Conservation (phyloP, 108 stramenopile genomes). For the Skeletonema tropicum region DNA sequence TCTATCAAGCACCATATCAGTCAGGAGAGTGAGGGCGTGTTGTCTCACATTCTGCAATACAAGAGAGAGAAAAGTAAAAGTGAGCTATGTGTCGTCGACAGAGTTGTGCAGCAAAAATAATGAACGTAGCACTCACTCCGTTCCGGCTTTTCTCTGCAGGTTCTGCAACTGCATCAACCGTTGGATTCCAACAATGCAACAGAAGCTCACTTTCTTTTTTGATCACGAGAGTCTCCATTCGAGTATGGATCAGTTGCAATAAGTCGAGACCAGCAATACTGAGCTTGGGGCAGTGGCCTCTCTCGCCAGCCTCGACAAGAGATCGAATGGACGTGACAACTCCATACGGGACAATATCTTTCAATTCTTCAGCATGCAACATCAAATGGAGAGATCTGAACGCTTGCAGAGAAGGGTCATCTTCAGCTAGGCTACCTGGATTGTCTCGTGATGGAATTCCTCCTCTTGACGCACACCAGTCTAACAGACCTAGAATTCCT, state of each 20-base stretch:
- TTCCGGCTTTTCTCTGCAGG: conserved; percentile 65
- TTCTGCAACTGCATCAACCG: conserved; percentile 68
- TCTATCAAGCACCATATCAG: conserved; percentile 80
- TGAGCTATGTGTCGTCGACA: neutral
- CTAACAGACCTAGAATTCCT: conserved; percentile 62
- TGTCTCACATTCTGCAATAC: conserved; percentile 69
- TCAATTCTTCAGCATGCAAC: conserved; percentile 69
- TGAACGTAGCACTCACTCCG: conserved; percentile 57
- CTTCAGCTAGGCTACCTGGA: conserved; percentile 60
- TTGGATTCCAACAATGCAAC: conserved; percentile 60
- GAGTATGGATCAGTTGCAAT: conserved; percentile 59
- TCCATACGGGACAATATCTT: conserved; percentile 55
- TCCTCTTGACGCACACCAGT: conserved; percentile 75
- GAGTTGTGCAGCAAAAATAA: neutral
- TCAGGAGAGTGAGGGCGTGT: conserved; percentile 81
- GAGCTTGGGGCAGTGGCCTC: conserved; percentile 70
- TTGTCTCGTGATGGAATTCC: conserved; percentile 39
- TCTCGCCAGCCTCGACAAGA: conserved; percentile 68
- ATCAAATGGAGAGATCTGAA: conserved; percentile 82
- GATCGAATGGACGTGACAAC: conserved; percentile 55
- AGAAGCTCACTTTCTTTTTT: conserved; percentile 33
- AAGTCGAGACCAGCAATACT: conserved; percentile 83
- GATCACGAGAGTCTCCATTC: conserved; percentile 36
- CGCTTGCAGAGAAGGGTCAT: conserved; percentile 80
- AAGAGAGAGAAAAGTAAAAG: conserved; percentile 9